Percentiles rank a stretch among this genome's conserved stretches.
Conservation (phyloP, 768 basidiomycete species). For the Mycena maculata region DNA sequence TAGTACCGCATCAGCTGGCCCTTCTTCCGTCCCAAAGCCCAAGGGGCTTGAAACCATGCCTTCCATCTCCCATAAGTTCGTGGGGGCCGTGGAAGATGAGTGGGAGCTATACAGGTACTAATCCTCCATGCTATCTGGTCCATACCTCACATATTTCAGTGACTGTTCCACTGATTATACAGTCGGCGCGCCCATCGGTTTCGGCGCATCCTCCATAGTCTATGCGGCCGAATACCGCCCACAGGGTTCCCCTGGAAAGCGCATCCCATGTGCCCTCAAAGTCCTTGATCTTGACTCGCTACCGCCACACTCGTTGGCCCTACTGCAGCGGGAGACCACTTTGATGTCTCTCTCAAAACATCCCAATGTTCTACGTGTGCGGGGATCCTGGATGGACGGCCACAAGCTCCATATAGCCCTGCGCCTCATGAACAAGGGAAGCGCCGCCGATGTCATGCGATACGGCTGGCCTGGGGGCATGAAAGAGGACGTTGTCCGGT, state of each 20-base stretch:
- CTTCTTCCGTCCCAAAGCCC: neutral
- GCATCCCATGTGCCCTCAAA: constrained; percentile 83
- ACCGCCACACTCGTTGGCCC: constrained; percentile 73
- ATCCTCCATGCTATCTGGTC: constrained; percentile 7
- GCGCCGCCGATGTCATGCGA: constrained; percentile 85
- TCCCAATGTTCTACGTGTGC: constrained; percentile 92
- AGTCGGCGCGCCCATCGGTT: constrained; percentile 84
- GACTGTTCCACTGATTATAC: constrained; percentile 79
- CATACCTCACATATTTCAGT: constrained; percentile 50
- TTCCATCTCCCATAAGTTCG: constrained; percentile 28
- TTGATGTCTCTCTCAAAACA: constrained; percentile 94
- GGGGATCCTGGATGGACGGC: constrained; percentile 89
- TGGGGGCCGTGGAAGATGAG: constrained; percentile 77
- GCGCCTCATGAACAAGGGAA: constrained; percentile 91
- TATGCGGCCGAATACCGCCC: constrained; percentile 78
- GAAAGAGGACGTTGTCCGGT: constrained; percentile 89
- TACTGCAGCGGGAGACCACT: constrained; percentile 87
- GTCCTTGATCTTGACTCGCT: constrained; percentile 89
- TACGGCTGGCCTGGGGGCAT: constrained; percentile 91
- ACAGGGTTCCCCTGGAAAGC: constrained; percentile 39
- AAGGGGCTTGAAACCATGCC: constrained; percentile 29
- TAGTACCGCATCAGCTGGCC: neutral
- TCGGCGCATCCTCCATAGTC: constrained; percentile 92
- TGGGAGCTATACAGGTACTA: constrained; percentile 83
- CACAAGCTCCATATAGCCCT: constrained; percentile 88